These are phyloP conservation scores for Chalciporus chontae DNA, from an alignment of 768 basidiomycete genomes.

Conservation along the genomic window DNA sequence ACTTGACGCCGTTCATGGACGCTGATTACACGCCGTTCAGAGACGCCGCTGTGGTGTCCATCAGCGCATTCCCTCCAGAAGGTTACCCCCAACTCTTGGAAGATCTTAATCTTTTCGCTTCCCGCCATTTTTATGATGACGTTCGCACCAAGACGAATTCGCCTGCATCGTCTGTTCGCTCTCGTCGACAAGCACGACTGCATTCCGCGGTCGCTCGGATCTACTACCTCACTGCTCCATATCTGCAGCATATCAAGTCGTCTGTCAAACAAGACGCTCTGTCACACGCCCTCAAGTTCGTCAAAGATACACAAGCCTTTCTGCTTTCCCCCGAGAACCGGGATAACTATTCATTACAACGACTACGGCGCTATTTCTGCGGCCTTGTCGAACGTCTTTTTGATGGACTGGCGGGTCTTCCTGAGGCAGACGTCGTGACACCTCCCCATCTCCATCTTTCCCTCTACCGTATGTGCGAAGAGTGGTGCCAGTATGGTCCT, in stretches of 20 bases:
- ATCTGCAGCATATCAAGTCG: conserved; percentile 66
- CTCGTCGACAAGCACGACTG: conserved; percentile 70
- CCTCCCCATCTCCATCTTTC: conserved; percentile 72
- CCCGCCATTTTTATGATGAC: conserved; percentile 80
- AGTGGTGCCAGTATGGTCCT: conserved; percentile 87
- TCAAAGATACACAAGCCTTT: conserved; percentile 76
- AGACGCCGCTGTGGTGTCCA: conserved; percentile 82
- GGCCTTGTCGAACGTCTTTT: conserved; percentile 85
- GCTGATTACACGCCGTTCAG: conserved; percentile 82
- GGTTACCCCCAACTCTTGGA: conserved; percentile 81
- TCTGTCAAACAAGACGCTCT: conserved; percentile 69
- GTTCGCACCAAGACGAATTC: conserved; percentile 45
- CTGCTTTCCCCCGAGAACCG: conserved; percentile 69
- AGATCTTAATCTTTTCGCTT: conserved; percentile 75
- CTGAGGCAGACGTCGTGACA: conserved; percentile 74
- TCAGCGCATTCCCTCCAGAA: conserved; percentile 78
- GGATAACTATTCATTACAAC: conserved; percentile 74
- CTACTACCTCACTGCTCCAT: conserved; percentile 80
- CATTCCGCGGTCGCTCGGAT: conserved; percentile 87
- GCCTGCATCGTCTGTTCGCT: conserved; percentile 47
- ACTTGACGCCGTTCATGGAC: conserved; percentile 82
- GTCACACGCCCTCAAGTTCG: conserved; percentile 79
- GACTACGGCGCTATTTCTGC: conserved; percentile 87
- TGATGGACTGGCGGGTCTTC: conserved; percentile 64
- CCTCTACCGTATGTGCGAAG: conserved; percentile 83